Base-by-base conservation (phyloP, 164 flowering plant species). In the Berberis vulgaris region DNA sequence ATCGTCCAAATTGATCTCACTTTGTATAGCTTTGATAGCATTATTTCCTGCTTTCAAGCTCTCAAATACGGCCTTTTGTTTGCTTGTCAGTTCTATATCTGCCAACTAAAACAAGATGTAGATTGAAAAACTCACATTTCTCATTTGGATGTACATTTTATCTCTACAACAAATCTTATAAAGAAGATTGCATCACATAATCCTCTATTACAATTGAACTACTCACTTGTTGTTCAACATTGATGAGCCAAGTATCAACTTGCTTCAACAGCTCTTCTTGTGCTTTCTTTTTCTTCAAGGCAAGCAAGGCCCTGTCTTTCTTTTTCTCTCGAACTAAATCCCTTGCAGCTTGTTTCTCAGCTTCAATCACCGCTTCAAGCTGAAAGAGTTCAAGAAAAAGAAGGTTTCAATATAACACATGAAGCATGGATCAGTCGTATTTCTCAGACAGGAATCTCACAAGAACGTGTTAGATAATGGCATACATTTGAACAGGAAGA, bases 311-410 rank as follows among this genome's bases (percentile, higher is more conserved):
- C 72, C 98, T 84, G 39, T 93, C 98, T 78, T 93, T 93, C 72
- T 77, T 88, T 84, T 90, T 93, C 69, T 90, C 91, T 58, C 91
- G 88, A 64, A 93, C 77, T 74, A 93, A 78, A 66, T 90, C 88
- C 68, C 77, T 88, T n/a, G 95, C 97, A 74, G 98, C 98, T 81
- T 87, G 85, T 74, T 86, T 88, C 73, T 93, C 98, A n/a, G 98
- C 96, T 77, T 90, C 97, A 68, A 88, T 93, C 54, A 93, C 96
- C 54, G 78, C 73, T 44, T 93, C 97, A 57, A 93, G 92, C 97
- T 93, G 79, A 66, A 71, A 56, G 12, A 26, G 10, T 47, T 47
- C 10, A 1, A 47, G 50, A 47, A 47, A 47, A 47, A 47, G 10
- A 47, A 47, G 10, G 0, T 1, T 6, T 6, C 7, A 2, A 47